Evolutionary conservation across 805 yeast species (phyloP).

Genomic region (Sugiyamaella floridensis): DNA sequence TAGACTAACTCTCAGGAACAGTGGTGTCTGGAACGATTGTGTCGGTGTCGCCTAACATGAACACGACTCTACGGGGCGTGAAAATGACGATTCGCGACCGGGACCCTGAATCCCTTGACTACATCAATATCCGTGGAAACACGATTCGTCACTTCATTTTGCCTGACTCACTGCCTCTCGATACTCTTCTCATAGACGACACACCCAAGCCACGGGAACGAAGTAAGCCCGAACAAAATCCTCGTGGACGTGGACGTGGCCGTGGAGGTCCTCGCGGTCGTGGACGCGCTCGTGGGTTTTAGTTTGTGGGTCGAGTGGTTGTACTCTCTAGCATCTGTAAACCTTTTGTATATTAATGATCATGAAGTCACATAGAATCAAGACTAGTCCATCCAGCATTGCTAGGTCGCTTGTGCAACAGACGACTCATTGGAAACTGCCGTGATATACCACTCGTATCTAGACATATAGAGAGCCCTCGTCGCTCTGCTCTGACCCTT

Average conservation of each 20-base stretch:
- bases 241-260: constrained; percentile 22
- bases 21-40: constrained; percentile 76
- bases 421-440: not conserved
- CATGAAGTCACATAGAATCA: not conserved
- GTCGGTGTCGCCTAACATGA: constrained; percentile 87
- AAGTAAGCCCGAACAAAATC: constrained; percentile 18
- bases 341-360: constrained; percentile 3
- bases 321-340: not conserved
- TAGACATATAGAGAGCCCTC: too few relatives aligned
- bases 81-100: constrained; percentile 68
- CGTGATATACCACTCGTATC: not conserved
- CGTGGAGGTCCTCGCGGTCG: constrained; percentile 22
- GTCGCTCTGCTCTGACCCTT: too few relatives aligned
- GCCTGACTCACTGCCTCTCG: constrained; percentile 78
- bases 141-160: constrained; percentile 75
- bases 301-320: not conserved
- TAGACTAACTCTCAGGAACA: constrained; percentile 35
- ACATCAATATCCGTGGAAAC: constrained; percentile 81
- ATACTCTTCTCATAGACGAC: constrained; percentile 38
- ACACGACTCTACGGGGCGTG: constrained; percentile 71
- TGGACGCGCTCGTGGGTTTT: constrained; percentile 18
- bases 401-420: too few relatives aligned
- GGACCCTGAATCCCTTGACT: constrained; percentile 64
- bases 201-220: constrained; percentile 32
- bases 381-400: too few relatives aligned